Percentiles rank a stretch among this genome's conserved stretches.
These are phyloP conservation scores for Annulohypoxylon truncatum DNA, from an alignment of 2,329 filamentous ascomycete species.

Conservation along the genomic window DNA sequence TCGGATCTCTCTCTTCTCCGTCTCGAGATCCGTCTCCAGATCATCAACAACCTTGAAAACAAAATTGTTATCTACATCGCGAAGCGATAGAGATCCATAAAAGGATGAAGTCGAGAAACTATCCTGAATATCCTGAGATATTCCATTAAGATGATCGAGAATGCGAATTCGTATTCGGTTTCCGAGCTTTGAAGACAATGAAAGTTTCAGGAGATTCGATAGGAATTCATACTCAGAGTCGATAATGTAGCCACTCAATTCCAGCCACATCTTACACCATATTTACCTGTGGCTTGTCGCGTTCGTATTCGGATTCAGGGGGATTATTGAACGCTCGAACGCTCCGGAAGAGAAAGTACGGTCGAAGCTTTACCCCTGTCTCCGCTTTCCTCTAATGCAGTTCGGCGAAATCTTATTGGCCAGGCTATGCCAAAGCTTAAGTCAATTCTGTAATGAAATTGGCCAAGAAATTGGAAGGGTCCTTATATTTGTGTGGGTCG, in stretches of 20 bases:
- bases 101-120: neutral
- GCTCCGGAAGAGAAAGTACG: constrained; percentile 10
- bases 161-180: constrained; percentile 35
- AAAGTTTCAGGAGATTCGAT: neutral
- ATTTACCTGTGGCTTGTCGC: constrained; percentile 36
- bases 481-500: neutral
- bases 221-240: too few species aligned
- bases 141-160: neutral
- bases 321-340: constrained; percentile 5
- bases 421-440: constrained; percentile 7
- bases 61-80: neutral
- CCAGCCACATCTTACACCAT: constrained; percentile 25
- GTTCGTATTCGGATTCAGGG: constrained; percentile 44
- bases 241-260: neutral
- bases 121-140: neutral
- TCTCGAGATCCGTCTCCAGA: neutral
- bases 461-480: constrained; percentile 30
- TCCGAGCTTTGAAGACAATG: neutral
- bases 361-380: constrained; percentile 27
- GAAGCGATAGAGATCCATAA: neutral
- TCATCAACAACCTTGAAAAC: neutral
- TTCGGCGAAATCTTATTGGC: constrained; percentile 31
- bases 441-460: constrained; percentile 29
- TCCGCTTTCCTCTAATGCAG: constrained; percentile 37
- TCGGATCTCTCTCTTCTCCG: neutral